phyloP scores from a whole-genome alignment of 1,139 yeast genomes.

The Zygoascus hellenicus region DNA sequence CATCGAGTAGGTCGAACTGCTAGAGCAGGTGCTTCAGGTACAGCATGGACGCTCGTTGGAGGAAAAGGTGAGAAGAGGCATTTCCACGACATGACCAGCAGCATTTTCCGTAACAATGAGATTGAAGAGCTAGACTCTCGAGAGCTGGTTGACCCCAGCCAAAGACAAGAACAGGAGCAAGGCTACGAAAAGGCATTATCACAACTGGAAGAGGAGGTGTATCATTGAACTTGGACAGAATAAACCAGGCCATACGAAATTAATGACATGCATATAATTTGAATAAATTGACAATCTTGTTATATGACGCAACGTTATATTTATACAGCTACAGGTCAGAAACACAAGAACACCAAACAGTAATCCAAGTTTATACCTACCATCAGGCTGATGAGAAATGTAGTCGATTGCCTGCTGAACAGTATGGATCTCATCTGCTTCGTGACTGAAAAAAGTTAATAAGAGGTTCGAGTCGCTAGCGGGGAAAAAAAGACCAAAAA shows the following conservation, averaged over 20 bases:
- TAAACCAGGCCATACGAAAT: not conserved
- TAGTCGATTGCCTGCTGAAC: slow-evolving; percentile 82
- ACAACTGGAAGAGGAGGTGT: slow-evolving; percentile 41
- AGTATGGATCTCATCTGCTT: slow-evolving; percentile 79
- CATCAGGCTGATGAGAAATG: slow-evolving; percentile 68
- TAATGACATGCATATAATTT: too few species aligned
- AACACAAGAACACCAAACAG: not conserved
- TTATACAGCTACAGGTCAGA: slow-evolving; percentile 10
- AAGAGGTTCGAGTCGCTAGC: not conserved
- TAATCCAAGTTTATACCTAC: slow-evolving; percentile 20
- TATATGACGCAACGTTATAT: slow-evolving; percentile 2
- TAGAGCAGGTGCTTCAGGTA: slow-evolving; percentile 76
- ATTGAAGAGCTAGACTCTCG: slow-evolving; percentile 14
- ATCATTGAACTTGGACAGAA: slow-evolving; percentile 5
- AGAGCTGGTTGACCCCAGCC: slow-evolving; percentile 16
- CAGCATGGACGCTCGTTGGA: slow-evolving; percentile 60
- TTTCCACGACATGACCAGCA: slow-evolving; percentile 39
- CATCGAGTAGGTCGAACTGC: slow-evolving; percentile 98
- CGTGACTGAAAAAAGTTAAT: slow-evolving; percentile 38
- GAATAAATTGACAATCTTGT: not conserved
- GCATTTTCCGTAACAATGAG: slow-evolving; percentile 23
- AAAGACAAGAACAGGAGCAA: slow-evolving; percentile 1
- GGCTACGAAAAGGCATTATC: slow-evolving; percentile 43
- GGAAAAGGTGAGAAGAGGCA: slow-evolving; percentile 75
- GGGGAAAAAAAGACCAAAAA: not conserved